Conservation (phyloP, 176 grass and related monocot genomes). For the Avena eriantha region DNA sequence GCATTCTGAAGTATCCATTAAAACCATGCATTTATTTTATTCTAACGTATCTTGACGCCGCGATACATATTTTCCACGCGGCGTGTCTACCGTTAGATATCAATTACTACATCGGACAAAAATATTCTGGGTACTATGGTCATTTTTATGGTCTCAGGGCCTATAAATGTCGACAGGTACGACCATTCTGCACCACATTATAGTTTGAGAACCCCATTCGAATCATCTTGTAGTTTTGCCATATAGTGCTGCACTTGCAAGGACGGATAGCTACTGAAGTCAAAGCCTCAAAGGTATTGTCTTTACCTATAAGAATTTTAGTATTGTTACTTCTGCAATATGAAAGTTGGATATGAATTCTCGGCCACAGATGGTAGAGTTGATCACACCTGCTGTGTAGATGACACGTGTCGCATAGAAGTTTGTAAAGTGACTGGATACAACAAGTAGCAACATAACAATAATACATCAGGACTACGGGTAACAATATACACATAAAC, state of each 20-base stretch:
- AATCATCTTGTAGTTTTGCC: not conserved
- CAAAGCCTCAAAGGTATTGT: conserved; percentile 4
- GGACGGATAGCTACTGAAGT: not conserved
- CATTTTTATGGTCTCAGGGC: too few relatives aligned
- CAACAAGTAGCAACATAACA: not conserved
- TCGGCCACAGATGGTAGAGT: not conserved
- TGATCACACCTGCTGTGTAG: not conserved
- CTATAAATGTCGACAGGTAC: not conserved
- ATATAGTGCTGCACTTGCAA: not conserved
- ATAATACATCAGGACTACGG: not conserved
- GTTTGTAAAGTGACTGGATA: not conserved
- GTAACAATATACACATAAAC: too few relatives aligned
- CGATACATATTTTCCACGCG: not conserved
- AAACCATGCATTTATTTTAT: not conserved
- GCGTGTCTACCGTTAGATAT: not conserved
- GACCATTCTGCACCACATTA: not conserved
- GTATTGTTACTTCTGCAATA: not conserved
- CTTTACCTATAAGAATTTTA: not conserved
- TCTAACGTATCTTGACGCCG: not conserved
- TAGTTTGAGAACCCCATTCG: not conserved
- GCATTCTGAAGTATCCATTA: not conserved
- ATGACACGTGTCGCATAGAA: not conserved
- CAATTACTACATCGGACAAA: not conserved
- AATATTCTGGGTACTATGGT: not conserved
- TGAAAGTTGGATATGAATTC: not conserved